phyloP scores from a whole-genome alignment of 2,329 filamentous ascomycete genomes.

The Colletotrichum trifolii region DNA sequence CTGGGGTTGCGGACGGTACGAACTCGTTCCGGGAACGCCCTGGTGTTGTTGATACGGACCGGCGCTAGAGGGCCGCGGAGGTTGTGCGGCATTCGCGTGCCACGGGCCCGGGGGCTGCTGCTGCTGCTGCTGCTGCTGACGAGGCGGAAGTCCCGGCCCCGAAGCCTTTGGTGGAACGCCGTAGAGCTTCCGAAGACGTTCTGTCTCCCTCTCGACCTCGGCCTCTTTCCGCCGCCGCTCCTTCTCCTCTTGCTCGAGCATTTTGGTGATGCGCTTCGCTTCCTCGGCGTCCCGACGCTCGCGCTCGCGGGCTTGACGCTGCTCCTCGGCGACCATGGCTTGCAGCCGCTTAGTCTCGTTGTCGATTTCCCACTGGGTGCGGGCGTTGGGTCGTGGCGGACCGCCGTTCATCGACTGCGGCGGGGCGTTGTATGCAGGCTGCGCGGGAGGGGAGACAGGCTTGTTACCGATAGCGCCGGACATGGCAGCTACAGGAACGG shows the following conservation, averaged over 20 bases:
- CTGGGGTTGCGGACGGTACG: conserved; percentile 39
- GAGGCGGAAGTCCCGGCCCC: conserved; percentile 48
- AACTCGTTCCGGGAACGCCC: conserved; percentile 14
- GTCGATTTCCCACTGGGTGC: conserved; percentile 63
- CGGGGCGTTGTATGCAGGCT: conserved; percentile 42
- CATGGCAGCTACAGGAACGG: conserved; percentile 45
- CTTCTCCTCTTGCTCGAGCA: conserved; percentile 74
- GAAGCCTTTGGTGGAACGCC: conserved; percentile 59
- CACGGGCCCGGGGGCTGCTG: conserved; percentile 17
- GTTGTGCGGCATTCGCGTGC: conserved; percentile 35
- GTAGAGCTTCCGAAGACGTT: conserved; percentile 77
- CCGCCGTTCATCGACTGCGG: conserved; percentile 44
- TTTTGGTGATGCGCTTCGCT: conserved; percentile 69
- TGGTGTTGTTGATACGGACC: conserved; percentile 31
- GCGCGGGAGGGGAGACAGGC: conserved; percentile 36
- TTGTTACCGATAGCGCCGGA: conserved; percentile 53
- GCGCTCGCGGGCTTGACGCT: conserved; percentile 65
- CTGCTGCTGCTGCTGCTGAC: conserved; percentile 19
- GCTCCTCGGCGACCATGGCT: conserved; percentile 61
- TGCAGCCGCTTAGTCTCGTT: conserved; percentile 81
- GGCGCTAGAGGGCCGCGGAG: conserved; percentile 32
- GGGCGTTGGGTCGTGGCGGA: conserved; percentile 45
- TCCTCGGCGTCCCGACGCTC: conserved; percentile 59
- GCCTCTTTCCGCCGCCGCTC: conserved; percentile 67
- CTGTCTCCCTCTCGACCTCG: conserved; percentile 82